Percentiles rank a stretch among this genome's conserved stretches.
Conservation (phyloP, 2,329 filamentous ascomycete genomes). For the Bipolaris gigantea region DNA sequence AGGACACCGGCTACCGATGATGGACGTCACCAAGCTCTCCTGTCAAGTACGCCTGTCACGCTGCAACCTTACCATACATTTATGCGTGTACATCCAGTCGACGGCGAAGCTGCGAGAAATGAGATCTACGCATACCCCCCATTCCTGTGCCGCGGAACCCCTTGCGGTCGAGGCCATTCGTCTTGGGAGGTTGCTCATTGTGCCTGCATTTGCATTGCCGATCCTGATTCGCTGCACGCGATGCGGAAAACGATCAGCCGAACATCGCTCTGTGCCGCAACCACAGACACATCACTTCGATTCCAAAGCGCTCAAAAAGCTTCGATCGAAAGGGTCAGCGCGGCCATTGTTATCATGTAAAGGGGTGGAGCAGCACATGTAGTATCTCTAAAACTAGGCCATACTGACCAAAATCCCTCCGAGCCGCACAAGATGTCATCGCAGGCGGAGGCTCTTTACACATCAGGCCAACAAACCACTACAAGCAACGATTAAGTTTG, state of each 20-base stretch:
- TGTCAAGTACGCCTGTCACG: background rate
- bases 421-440: background rate
- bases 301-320: background rate
- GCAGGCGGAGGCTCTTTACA: background rate
- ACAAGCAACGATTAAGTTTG: background rate
- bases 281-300: background rate
- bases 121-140: background rate
- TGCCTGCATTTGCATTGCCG: conserved; percentile 7
- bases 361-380: background rate
- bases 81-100: background rate
- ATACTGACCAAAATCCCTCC: background rate
- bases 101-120: background rate
- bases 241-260: conserved; percentile 1
- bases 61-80: conserved; percentile 1
- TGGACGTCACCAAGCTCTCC: conserved; percentile 11
- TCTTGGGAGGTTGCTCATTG: background rate
- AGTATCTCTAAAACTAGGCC: background rate
- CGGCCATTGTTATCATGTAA: no score
- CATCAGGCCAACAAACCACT: background rate
- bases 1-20: conserved; percentile 9
- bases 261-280: background rate
- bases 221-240: background rate
- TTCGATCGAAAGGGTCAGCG: background rate
- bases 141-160: background rate
- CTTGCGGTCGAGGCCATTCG: background rate